phyloP scores from a whole-genome alignment of 2,329 filamentous ascomycete species.

The Remersonia thermophila region DNA sequence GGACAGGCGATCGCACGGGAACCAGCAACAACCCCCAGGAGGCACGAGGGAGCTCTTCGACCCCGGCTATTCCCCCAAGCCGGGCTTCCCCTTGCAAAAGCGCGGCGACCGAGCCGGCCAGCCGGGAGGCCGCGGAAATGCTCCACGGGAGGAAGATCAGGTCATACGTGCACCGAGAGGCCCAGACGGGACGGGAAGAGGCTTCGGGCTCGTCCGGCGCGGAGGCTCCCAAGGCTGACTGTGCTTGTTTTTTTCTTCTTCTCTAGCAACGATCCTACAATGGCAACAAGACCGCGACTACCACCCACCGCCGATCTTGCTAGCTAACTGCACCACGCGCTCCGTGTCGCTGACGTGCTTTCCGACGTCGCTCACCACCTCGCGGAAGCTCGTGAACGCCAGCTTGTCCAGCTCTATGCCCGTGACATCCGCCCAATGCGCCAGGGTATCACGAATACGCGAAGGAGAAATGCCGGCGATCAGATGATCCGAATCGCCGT shows the following conservation, averaged over 20 bases:
- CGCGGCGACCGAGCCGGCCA: conserved; percentile 27
- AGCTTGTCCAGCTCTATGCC: conserved; percentile 59
- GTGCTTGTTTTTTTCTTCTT: too few species aligned
- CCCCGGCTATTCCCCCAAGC: conserved; percentile 56
- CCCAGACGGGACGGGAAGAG: conserved; percentile 63
- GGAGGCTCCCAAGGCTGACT: conserved; percentile 40
- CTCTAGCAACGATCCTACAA: conserved; percentile 17
- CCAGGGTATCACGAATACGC: conserved; percentile 55
- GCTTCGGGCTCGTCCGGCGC: conserved; percentile 61
- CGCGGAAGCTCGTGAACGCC: conserved; percentile 75
- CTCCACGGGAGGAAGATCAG: conserved; percentile 48
- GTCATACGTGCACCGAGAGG: conserved; percentile 64
- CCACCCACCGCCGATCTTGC: conserved; percentile 90
- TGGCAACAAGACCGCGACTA: conserved; percentile 29
- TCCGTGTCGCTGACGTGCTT: conserved; percentile 64
- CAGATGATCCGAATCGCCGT: conserved; percentile 25
- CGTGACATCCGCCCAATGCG: conserved; percentile 64
- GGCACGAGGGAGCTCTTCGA: conserved; percentile 59
- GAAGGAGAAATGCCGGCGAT: conserved; percentile 55
- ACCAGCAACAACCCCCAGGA: conserved; percentile 24
- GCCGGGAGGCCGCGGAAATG: conserved; percentile 27
- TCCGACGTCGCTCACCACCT: conserved; percentile 90
- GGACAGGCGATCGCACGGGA: conserved; percentile 10
- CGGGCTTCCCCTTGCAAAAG: conserved; percentile 37
- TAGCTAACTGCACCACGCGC: conserved; percentile 74